Evolutionary conservation across 352 stramenopile species (phyloP).

Genomic region (Globisporangium lucens): DNA sequence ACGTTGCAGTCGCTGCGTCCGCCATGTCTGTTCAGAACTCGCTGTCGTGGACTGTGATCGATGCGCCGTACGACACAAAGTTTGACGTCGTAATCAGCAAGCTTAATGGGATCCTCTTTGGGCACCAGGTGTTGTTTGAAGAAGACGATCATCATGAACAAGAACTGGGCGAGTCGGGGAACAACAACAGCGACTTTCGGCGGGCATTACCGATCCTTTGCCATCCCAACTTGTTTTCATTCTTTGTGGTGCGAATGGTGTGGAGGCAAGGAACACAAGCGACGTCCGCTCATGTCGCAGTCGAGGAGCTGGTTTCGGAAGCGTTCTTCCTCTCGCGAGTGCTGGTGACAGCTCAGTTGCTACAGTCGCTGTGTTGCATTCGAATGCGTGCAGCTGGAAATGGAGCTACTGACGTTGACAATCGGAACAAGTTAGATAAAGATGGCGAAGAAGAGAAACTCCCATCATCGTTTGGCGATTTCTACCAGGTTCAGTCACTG

Average conservation of each 20-base stretch:
- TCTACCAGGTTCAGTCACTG: conserved; percentile 56
- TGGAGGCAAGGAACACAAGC: conserved; percentile 33
- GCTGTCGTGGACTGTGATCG: conserved; percentile 40
- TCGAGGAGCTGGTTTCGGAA: conserved; percentile 44
- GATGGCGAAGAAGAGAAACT: neutral
- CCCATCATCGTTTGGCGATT: conserved; percentile 23
- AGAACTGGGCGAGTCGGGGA: conserved; percentile 4
- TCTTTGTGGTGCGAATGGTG: conserved; percentile 52
- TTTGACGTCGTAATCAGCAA: conserved; percentile 48
- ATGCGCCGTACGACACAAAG: conserved; percentile 32
- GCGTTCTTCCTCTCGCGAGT: conserved; percentile 56
- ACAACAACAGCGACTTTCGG: conserved; percentile 22
- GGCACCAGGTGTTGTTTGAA: conserved; percentile 66
- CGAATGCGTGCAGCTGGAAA: conserved; percentile 14
- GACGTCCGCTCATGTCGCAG: conserved; percentile 27
- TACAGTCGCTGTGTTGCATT: conserved; percentile 56
- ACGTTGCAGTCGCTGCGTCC: conserved; percentile 39
- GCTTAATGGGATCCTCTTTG: conserved; percentile 66
- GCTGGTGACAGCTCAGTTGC: conserved; percentile 51
- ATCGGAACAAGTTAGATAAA: conserved; percentile 1
- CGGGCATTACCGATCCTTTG: conserved; percentile 42
- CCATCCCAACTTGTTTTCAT: conserved; percentile 46
- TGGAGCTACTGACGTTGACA: neutral
- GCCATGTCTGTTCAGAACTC: conserved; percentile 38
- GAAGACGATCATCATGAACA: conserved; percentile 30